phyloP scores from a whole-genome alignment of 352 stramenopile species.

The Hyphochytrium catenoides region DNA sequence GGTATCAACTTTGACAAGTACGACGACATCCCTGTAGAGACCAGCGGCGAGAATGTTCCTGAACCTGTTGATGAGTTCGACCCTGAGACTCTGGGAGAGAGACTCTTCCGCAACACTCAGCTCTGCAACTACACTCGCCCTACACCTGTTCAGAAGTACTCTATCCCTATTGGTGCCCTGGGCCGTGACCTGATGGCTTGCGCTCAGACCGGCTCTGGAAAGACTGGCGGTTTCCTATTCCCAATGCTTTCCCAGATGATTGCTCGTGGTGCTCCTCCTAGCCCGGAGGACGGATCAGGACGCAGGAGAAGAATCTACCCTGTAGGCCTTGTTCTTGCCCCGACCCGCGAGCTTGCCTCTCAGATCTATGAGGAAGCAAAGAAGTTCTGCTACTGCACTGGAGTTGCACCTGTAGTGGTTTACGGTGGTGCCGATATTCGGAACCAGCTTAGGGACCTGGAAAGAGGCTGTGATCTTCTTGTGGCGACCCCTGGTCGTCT shows the following conservation, averaged over 20 bases:
- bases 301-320: constrained; percentile 66
- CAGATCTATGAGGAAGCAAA: constrained; percentile 88
- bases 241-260: constrained; percentile 90
- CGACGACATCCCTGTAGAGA: constrained; percentile 93
- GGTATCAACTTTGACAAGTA: constrained; percentile 98
- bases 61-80: constrained; percentile 72
- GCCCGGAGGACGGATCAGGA: constrained; percentile 19
- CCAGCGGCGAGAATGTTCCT: constrained; percentile 72
- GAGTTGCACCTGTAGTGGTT: constrained; percentile 75
- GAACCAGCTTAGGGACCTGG: constrained; percentile 48
- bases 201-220: constrained; percentile 93
- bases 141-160: constrained; percentile 98
- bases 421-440: constrained; percentile 79
- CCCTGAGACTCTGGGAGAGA: constrained; percentile 61
- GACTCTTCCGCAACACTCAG: constrained; percentile 72
- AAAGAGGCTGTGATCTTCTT: constrained; percentile 85
- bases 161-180: constrained; percentile 78
- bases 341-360: constrained; percentile 76
- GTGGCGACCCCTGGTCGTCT: constrained; percentile 91
- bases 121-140: constrained; percentile 84
- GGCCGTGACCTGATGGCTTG: constrained; percentile 97
- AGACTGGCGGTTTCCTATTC: constrained; percentile 89
- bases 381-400: constrained; percentile 90
- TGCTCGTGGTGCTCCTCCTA: constrained; percentile 30
- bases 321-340: constrained; percentile 71